These are phyloP conservation scores for Quercus parvula DNA, from an alignment of 306 rosid genomes.

Conservation along the genomic window DNA sequence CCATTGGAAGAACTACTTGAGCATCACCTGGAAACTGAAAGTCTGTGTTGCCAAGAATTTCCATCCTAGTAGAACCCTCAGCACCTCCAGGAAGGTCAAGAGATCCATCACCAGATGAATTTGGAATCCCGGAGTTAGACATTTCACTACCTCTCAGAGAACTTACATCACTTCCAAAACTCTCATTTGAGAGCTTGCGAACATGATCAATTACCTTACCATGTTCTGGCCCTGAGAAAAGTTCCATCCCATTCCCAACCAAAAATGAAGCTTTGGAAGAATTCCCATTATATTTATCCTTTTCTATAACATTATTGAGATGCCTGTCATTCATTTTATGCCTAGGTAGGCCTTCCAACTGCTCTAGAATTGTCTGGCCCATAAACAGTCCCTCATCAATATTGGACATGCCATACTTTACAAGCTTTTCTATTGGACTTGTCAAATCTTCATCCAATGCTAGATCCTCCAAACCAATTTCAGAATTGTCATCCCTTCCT, in stretches of 20 bases:
- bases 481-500: conserved; percentile 79
- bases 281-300: conserved; percentile 62
- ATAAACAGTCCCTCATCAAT: conserved; percentile 93
- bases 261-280: conserved; percentile 59
- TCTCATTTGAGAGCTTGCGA: conserved; percentile 80
- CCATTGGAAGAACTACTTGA: conserved; percentile 77
- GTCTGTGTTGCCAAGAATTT: conserved; percentile 45
- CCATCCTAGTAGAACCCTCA: conserved; percentile 50
- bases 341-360: conserved; percentile 95
- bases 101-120: conserved; percentile 69
- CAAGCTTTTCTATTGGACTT: conserved; percentile 83
- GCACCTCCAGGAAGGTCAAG: conserved; percentile 58
- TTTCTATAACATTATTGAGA: conserved; percentile 45
- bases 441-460: conserved; percentile 79
- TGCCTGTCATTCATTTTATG: conserved; percentile 73
- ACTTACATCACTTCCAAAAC: conserved; percentile 87
- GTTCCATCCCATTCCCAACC: conserved; percentile 63
- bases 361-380: conserved; percentile 97
- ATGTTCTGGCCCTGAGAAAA: conserved; percentile 67
- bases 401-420: conserved; percentile 81
- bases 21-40: conserved; percentile 54
- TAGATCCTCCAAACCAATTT: conserved; percentile 78
- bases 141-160: conserved; percentile 83
- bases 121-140: conserved; percentile 64
- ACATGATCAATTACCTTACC: conserved; percentile 50